These are phyloP conservation scores for Tricholoma hemisulphureum DNA, from an alignment of 768 basidiomycete species.

Conservation along the genomic window DNA sequence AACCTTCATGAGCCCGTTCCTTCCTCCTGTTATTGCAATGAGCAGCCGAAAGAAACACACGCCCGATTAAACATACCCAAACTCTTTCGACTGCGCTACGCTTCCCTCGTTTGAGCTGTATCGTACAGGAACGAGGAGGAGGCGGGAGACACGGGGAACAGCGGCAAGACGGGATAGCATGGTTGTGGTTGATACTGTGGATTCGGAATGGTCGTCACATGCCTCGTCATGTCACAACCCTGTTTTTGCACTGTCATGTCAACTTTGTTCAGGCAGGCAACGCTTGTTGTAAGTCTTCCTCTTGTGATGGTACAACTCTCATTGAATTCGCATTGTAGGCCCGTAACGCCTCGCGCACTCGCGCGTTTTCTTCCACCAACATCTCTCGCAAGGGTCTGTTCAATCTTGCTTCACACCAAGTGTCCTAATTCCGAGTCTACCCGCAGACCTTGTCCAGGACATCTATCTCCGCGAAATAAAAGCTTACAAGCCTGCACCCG, in stretches of 20 bases:
- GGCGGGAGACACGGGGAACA: constrained; percentile 42
- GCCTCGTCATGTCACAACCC: constrained; percentile 45
- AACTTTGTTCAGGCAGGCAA: constrained; percentile 61
- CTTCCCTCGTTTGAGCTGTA: constrained; percentile 54
- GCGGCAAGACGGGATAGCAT: constrained; percentile 45
- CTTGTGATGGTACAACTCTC: background rate
- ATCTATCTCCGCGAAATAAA: constrained; percentile 89
- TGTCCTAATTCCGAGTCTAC: constrained; percentile 38
- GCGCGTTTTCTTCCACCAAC: constrained; percentile 60
- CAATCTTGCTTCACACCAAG: background rate
- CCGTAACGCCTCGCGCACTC: constrained; percentile 48
- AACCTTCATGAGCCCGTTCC: constrained; percentile 66
- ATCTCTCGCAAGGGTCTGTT: constrained; percentile 63
- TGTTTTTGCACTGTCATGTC: constrained; percentile 60
- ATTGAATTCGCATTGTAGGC: constrained; percentile 36
- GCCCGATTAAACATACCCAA: constrained; percentile 45
- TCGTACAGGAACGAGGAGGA: constrained; percentile 34
- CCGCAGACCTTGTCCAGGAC: constrained; percentile 88
- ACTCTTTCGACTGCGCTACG: constrained; percentile 60
- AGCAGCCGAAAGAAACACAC: constrained; percentile 17
- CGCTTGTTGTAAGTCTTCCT: constrained; percentile 40
- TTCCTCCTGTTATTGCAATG: constrained; percentile 49
- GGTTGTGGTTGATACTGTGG: constrained; percentile 23
- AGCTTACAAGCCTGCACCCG: constrained; percentile 75
- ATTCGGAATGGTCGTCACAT: constrained; percentile 10